phyloP scores from a whole-genome alignment of 1,139 yeast species.

The Yamadazyma spencermartinsiae region DNA sequence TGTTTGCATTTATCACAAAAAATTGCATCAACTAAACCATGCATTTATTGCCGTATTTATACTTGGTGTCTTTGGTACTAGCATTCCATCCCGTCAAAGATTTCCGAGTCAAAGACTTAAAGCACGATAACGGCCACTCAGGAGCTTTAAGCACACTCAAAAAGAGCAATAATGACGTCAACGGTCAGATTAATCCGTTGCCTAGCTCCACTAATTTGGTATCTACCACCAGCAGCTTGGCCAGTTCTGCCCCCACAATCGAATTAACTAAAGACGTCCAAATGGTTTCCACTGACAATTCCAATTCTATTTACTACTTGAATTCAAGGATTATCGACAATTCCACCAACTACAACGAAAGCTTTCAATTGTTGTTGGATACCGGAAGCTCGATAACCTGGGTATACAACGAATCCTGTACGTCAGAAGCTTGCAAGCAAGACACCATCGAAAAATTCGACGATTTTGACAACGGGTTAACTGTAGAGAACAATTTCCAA shows the following conservation, averaged over 20 bases:
- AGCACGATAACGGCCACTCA: not conserved
- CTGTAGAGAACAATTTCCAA: constrained; percentile 29
- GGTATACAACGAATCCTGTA: constrained; percentile 59
- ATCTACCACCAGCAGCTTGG: constrained; percentile 14
- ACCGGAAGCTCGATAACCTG: constrained; percentile 68
- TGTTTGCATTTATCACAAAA: not conserved
- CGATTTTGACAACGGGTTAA: constrained; percentile 19
- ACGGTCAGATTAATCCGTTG: constrained; percentile 4
- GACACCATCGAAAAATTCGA: constrained; percentile 21
- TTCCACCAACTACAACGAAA: constrained; percentile 30
- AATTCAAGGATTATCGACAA: constrained; percentile 20
- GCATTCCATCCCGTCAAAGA: constrained; percentile 21
- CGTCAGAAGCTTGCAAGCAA: constrained; percentile 42
- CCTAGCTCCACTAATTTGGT: constrained; percentile 12
- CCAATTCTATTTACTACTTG: constrained; percentile 29
- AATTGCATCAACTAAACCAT: too few species aligned
- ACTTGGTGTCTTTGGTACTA: constrained; percentile 4
- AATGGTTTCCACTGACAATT: constrained; percentile 26
- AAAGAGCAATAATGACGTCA: not conserved
- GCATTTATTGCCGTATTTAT: not conserved
- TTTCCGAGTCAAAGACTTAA: constrained; percentile 20
- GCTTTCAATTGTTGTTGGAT: constrained; percentile 56
- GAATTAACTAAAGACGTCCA: constrained; percentile 21
- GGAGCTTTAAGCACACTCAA: not conserved
- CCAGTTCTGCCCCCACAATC: constrained; percentile 22